Conservation (phyloP, 108 stramenopile genomes). For the Stephanodiscus triporus region DNA sequence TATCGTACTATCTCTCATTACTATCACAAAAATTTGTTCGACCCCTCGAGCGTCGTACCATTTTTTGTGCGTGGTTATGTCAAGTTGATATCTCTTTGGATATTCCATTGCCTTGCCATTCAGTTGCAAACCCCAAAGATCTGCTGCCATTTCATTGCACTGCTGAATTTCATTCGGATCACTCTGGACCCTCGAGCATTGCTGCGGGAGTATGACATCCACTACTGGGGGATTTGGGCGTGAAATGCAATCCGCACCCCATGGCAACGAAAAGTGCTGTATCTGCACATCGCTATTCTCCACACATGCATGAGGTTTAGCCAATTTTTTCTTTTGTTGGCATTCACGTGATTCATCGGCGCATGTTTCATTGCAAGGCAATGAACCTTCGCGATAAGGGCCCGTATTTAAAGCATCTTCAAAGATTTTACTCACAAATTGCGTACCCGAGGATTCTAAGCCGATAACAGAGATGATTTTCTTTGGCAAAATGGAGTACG, state of each 20-base stretch:
- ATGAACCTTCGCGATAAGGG: constrained; percentile 28
- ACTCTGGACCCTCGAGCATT: constrained; percentile 13
- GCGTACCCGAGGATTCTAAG: constrained; percentile 37
- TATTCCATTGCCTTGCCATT: constrained; percentile 14
- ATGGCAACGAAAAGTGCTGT: constrained; percentile 44
- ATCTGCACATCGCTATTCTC: constrained; percentile 23
- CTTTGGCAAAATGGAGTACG: constrained; percentile 25
- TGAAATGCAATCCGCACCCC: constrained; percentile 10
- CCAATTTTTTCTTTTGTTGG: not conserved
- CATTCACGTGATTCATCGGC: not conserved
- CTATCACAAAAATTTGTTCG: constrained; percentile 35
- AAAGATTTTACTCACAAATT: constrained; percentile 26
- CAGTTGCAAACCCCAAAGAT: constrained; percentile 19
- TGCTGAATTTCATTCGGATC: constrained; percentile 3
- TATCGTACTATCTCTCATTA: constrained; percentile 22
- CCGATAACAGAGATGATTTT: constrained; percentile 37
- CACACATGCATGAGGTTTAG: not conserved
- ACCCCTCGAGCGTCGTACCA: constrained; percentile 39
- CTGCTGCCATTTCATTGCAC: constrained; percentile 15
- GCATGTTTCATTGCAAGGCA: constrained; percentile 9
- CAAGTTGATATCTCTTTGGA: constrained; percentile 30
- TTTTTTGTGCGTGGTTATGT: constrained; percentile 30
- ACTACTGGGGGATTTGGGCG: constrained; percentile 22
- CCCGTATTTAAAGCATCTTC: constrained; percentile 10
- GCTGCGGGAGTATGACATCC: constrained; percentile 26